These are phyloP conservation scores for Tylopilus orsonianus DNA, from an alignment of 1,284 basidiomycete genomes.

Conservation along the genomic window DNA sequence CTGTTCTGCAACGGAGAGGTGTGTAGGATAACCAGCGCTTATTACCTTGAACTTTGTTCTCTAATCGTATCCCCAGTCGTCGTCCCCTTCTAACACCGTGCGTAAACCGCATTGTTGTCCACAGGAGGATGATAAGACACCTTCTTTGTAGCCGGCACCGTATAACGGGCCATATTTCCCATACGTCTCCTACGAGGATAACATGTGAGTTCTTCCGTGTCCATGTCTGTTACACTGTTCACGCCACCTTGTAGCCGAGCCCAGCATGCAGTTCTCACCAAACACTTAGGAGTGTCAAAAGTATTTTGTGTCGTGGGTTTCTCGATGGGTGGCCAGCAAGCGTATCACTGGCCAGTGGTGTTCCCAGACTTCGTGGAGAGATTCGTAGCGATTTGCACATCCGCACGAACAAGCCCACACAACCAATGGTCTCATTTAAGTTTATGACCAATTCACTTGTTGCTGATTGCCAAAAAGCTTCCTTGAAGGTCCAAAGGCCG, in stretches of 20 bases:
- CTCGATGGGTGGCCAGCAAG: slow-evolving; percentile 63
- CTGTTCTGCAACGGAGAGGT: slow-evolving; percentile 60
- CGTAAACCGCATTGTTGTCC: not conserved
- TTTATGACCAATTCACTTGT: not conserved
- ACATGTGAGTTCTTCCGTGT: slow-evolving; percentile 42
- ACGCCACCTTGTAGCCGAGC: slow-evolving; percentile 41
- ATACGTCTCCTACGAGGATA: slow-evolving; percentile 51
- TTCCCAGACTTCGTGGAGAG: slow-evolving; percentile 40
- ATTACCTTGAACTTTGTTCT: not conserved
- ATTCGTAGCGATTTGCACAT: slow-evolving; percentile 38
- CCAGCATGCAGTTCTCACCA: slow-evolving; percentile 53
- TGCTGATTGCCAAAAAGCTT: slow-evolving; percentile 29
- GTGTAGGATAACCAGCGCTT: slow-evolving; percentile 4
- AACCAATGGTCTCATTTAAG: slow-evolving; percentile 34
- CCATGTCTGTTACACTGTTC: not conserved
- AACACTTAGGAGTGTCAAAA: slow-evolving; percentile 48
- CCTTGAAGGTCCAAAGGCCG: slow-evolving; percentile 40
- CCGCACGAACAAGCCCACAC: slow-evolving; percentile 40
- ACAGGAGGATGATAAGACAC: not conserved
- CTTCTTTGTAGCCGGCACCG: slow-evolving; percentile 34
- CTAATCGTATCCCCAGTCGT: slow-evolving; percentile 40
- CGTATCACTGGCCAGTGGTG: slow-evolving; percentile 34
- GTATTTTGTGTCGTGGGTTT: slow-evolving; percentile 55
- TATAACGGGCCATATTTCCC: slow-evolving; percentile 46
- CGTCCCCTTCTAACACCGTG: slow-evolving; percentile 63